phyloP scores from a whole-genome alignment of 768 basidiomycete species.

The Pleurotus pulmonarius region DNA sequence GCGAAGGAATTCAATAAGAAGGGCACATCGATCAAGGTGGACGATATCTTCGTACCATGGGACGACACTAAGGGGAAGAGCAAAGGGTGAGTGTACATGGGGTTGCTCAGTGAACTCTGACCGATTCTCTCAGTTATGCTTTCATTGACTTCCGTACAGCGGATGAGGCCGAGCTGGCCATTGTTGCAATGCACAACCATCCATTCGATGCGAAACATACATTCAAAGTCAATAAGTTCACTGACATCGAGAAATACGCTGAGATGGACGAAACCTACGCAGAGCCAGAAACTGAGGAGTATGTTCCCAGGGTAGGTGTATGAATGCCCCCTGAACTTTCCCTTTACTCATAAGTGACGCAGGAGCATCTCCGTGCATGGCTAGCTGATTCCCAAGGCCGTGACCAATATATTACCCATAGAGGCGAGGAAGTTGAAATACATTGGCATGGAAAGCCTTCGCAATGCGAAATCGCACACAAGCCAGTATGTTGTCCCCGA shows the following conservation, averaged over 20 bases:
- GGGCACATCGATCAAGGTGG: constrained; percentile 71
- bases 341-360: neutral
- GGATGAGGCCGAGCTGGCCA: constrained; percentile 68
- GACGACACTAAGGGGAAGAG: constrained; percentile 77
- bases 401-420: constrained; percentile 94
- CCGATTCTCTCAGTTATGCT: constrained; percentile 51
- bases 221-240: constrained; percentile 83
- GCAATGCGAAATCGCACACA: constrained; percentile 76
- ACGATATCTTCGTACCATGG: constrained; percentile 87
- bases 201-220: constrained; percentile 86
- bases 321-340: constrained; percentile 2
- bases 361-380: constrained; percentile 98
- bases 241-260: constrained; percentile 82
- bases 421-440: constrained; percentile 87
- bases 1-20: constrained; percentile 81
- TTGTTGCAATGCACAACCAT: constrained; percentile 67
- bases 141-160: constrained; percentile 76
- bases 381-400: constrained; percentile 88
- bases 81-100: constrained; percentile 70
- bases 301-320: constrained; percentile 61
- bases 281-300: constrained; percentile 74
- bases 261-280: constrained; percentile 73
- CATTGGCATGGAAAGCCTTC: constrained; percentile 93
- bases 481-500: constrained; percentile 52
- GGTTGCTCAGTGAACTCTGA: neutral